A percentile compares a stretch with the other conserved stretches of the same genome.
Conservation (phyloP, 208 protist species). For the Trypanosoma scelopori region DNA sequence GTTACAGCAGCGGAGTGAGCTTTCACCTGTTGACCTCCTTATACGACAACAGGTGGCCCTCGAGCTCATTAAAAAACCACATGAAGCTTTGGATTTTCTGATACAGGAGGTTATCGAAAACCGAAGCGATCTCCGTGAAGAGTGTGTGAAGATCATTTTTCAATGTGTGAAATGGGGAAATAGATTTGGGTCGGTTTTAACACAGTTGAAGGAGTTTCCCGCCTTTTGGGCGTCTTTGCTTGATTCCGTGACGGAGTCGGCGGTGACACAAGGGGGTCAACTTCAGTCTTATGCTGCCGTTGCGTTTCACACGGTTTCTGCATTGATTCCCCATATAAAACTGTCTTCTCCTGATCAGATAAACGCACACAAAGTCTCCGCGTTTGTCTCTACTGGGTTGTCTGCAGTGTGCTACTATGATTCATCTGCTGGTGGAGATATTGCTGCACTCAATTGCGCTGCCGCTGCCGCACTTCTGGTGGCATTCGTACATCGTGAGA, state of each 20-base stretch:
- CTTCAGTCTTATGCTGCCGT: slow-evolving; percentile 59
- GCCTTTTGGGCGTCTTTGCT: slow-evolving; percentile 78
- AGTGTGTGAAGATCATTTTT: slow-evolving; percentile 81
- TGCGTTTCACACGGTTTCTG: slow-evolving; percentile 74
- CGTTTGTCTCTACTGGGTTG: slow-evolving; percentile 60
- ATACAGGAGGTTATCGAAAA: slow-evolving; percentile 62
- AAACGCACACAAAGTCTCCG: slow-evolving; percentile 58
- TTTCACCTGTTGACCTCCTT: slow-evolving; percentile 55
- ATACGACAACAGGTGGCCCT: slow-evolving; percentile 79
- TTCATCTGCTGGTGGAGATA: slow-evolving; percentile 27
- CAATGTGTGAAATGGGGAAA: slow-evolving; percentile 82
- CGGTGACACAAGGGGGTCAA: slow-evolving; percentile 40
- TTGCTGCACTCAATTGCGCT: slow-evolving; percentile 56
- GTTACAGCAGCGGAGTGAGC: slow-evolving; percentile 43
- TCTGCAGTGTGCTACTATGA: slow-evolving; percentile 70
- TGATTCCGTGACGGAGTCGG: slow-evolving; percentile 51
- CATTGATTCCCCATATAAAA: slow-evolving; percentile 85
- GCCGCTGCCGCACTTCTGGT: slow-evolving; percentile 73
- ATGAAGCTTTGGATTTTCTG: slow-evolving; percentile 59
- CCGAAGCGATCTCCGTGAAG: slow-evolving; percentile 32
- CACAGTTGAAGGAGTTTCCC: slow-evolving; percentile 70
- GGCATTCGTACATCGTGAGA: slow-evolving; percentile 78
- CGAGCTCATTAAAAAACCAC: slow-evolving; percentile 72
- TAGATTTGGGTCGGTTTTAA: slow-evolving; percentile 77
- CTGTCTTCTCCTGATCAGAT: slow-evolving; percentile 80